Conservation (phyloP, 2,329 filamentous ascomycete species). For the Calonectria ilicicola region DNA sequence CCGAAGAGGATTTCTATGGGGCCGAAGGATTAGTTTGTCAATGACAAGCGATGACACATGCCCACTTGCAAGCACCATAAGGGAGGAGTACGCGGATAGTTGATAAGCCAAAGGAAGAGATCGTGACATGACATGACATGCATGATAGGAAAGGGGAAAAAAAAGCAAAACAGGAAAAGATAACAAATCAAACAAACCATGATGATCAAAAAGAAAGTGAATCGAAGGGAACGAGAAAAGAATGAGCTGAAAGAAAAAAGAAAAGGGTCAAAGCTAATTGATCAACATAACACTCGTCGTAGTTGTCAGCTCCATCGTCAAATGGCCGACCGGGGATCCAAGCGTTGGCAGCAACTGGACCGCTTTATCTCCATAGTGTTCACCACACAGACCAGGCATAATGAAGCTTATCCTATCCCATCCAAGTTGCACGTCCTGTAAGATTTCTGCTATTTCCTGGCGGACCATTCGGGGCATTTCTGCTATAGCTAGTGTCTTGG, state of each 20-base stretch:
- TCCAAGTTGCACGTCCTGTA: not conserved
- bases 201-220: not conserved
- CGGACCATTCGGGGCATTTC: not conserved
- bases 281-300: not conserved
- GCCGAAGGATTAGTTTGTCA: not conserved
- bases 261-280: not conserved
- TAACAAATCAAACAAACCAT: too few relatives aligned
- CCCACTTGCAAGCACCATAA: not conserved
- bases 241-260: not conserved
- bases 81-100: not conserved
- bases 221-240: too few relatives aligned
- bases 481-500: not conserved
- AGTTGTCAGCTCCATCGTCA: not conserved
- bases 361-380: not conserved
- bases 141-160: too few relatives aligned
- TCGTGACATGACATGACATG: too few relatives aligned
- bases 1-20: conserved; percentile 1
- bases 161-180: not conserved
- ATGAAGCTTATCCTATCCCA: not conserved
- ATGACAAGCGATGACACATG: not conserved
- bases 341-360: not conserved
- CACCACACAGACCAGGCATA: not conserved
- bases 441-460: not conserved
- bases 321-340: not conserved
- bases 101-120: not conserved